These are phyloP conservation scores for Sarocladiaceae sp. DNA, from an alignment of 2,329 filamentous ascomycete genomes.

Conservation along the genomic window DNA sequence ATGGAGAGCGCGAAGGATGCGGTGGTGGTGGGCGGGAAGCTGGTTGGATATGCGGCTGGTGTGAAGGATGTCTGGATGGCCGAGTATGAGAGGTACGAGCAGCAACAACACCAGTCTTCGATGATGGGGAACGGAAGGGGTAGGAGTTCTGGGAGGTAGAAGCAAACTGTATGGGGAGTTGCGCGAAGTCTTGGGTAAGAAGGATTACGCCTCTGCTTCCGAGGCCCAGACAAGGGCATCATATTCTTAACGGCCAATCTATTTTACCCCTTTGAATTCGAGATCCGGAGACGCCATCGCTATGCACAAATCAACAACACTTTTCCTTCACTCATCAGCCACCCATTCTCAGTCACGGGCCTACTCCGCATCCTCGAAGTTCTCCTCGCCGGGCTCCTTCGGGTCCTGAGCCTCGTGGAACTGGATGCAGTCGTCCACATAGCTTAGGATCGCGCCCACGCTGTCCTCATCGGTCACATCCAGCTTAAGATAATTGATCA, in stretches of 20 bases:
- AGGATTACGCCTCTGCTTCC: no score
- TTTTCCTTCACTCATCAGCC: slow-evolving; percentile 10
- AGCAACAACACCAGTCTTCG: slow-evolving; percentile 24
- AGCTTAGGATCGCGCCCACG: slow-evolving; percentile 74
- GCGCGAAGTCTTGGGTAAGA: no score
- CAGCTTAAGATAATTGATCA: slow-evolving; percentile 91
- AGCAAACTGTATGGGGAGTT: no score
- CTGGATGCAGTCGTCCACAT: slow-evolving; percentile 91
- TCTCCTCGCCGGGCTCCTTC: slow-evolving; percentile 65
- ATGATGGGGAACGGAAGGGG: slow-evolving; percentile 13
- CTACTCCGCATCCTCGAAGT: slow-evolving; percentile 35
- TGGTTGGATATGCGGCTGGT: slow-evolving; percentile 40
- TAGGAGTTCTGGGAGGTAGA: slow-evolving; percentile 3
- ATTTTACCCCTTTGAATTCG: slow-evolving; percentile 5
- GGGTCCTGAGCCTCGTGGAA: slow-evolving; percentile 92
- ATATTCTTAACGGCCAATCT: slow-evolving; percentile 10
- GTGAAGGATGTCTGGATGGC: slow-evolving; percentile 48
- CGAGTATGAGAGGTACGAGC: slow-evolving; percentile 53
- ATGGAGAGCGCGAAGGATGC: slow-evolving; percentile 58
- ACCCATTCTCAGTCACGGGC: slow-evolving; percentile 17
- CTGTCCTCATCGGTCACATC: slow-evolving; percentile 91
- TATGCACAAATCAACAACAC: slow-evolving; percentile 25
- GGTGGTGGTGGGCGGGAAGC: slow-evolving; percentile 33
- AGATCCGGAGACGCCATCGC: slow-evolving; percentile 32
- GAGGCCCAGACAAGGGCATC: no score